These are phyloP conservation scores for Thamnidium elegans DNA, from an alignment of 192 early-diverging fungal species.

Conservation along the genomic window DNA sequence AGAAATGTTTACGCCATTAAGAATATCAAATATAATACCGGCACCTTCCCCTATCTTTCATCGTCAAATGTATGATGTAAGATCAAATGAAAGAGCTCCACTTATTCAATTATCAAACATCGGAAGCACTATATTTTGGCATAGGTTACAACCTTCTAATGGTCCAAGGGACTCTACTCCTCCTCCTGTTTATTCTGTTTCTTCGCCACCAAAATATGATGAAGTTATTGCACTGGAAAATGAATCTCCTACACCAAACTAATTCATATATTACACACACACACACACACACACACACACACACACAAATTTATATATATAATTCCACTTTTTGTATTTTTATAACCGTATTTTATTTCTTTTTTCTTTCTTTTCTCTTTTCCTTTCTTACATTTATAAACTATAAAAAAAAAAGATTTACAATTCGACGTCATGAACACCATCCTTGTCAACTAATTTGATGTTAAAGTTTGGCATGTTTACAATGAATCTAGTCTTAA, in stretches of 20 bases:
- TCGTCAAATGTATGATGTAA: too few species aligned
- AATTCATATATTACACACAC: not conserved
- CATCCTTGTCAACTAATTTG: conserved; percentile 86
- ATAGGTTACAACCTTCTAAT: too few species aligned
- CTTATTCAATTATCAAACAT: too few species aligned
- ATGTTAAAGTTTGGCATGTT: conserved; percentile 80
- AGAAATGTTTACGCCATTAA: not conserved
- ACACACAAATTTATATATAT: not conserved
- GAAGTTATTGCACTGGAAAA: conserved; percentile 1
- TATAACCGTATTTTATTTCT: not conserved
- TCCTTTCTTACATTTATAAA: not conserved
- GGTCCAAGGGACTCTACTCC: not conserved
- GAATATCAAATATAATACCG: not conserved
- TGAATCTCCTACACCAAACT: not conserved
- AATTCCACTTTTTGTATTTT: not conserved
- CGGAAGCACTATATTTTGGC: too few species aligned
- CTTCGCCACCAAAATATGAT: conserved; percentile 9
- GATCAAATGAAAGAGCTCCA: too few species aligned
- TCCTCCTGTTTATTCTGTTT: conserved; percentile 5
- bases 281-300: not conserved
- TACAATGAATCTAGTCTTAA: conserved; percentile 81
- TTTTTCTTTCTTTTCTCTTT: not conserved
- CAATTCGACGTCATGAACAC: conserved; percentile 64
- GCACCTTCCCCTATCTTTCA: not conserved
- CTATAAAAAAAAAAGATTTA: conserved; percentile 19